Base-by-base conservation (phyloP, 768 basidiomycete species). In the Suillus clintonianus region DNA sequence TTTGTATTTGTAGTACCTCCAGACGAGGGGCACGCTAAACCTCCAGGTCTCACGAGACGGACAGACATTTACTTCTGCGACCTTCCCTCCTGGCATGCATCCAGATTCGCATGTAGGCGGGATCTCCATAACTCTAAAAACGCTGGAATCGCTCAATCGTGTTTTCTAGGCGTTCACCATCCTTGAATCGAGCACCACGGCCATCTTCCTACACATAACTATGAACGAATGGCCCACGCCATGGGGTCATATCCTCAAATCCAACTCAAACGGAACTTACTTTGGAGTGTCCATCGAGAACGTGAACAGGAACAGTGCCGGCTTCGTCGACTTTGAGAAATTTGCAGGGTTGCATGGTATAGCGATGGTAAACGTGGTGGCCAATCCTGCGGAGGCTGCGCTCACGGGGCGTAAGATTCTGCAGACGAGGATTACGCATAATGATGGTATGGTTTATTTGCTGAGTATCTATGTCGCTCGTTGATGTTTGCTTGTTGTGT, bases 261-360 rank as follows among this genome's bases (percentile, higher is more conserved):
- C 96, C 37, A 98, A 99, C 76, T 97, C 92, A 32, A 99, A 99
- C 70, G 97, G 97, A 41, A 99, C 97, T 0, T 98, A 97, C 81
- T 99, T 94, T 73, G 89, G 91, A 27, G 74, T 95, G 15, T 93
- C 95, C 1, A 71, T 92, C 42, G 90, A 93, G 69, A 84, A 95
- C 68, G 97, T 92, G 61, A 99, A 99, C 75, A 86, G 97, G 19
- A 90, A 99, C 72, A 79, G 86, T 0, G 72, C 80, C 0, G 97
- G 97, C 5, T 99, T 84, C 70, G 95, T 95, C 39, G 97, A 99
- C 75, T 99, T 99, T 68, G 97, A 99, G 79, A 99, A 99, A 82
- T 91, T 98, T 84, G 86, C 92, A 62, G 96, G 95, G 8, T 77
- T 99, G 57, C 95, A 99, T 72, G 97, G 97, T 0, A 97, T 99